Percentiles rank a stretch among this genome's conserved stretches.
These are phyloP conservation scores for Aspergillus sp. DNA, from an alignment of 2,329 filamentous ascomycete species.

Conservation along the genomic window DNA sequence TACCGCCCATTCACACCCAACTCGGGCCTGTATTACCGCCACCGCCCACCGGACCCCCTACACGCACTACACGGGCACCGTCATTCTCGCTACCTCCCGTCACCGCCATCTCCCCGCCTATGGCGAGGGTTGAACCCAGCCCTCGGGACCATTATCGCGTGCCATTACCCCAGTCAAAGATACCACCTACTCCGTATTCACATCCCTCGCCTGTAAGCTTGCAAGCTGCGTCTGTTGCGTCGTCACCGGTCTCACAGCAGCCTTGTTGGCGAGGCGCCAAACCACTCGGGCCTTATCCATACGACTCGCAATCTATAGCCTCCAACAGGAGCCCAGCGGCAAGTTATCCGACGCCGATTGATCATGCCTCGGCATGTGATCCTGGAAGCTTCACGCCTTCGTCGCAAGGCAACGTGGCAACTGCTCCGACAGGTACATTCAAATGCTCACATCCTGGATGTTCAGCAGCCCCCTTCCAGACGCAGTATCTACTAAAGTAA, in stretches of 20 bases:
- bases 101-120: constrained; percentile 25
- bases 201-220: constrained; percentile 40
- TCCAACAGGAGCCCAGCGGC: constrained; percentile 34
- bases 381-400: constrained; percentile 21
- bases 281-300: constrained; percentile 26
- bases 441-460: constrained; percentile 59
- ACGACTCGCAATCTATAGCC: constrained; percentile 27
- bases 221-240: constrained; percentile 35
- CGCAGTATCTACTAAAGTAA: constrained; percentile 65
- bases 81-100: constrained; percentile 25
- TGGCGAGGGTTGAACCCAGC: constrained; percentile 26
- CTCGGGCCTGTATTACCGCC: constrained; percentile 24
- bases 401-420: constrained; percentile 25
- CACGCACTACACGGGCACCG: constrained; percentile 24
- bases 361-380: constrained; percentile 29
- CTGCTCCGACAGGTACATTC: constrained; percentile 36
- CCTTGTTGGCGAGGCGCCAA: constrained; percentile 30
- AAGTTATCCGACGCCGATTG: constrained; percentile 42
- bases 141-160: constrained; percentile 31
- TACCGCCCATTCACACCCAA: constrained; percentile 42
- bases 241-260: constrained; percentile 34
- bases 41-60: constrained; percentile 25
- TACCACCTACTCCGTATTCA: constrained; percentile 36
- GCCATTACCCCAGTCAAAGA: constrained; percentile 30
- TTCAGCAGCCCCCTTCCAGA: constrained; percentile 60